phyloP scores from a whole-genome alignment of 805 yeast genomes.

The Candida maris region DNA sequence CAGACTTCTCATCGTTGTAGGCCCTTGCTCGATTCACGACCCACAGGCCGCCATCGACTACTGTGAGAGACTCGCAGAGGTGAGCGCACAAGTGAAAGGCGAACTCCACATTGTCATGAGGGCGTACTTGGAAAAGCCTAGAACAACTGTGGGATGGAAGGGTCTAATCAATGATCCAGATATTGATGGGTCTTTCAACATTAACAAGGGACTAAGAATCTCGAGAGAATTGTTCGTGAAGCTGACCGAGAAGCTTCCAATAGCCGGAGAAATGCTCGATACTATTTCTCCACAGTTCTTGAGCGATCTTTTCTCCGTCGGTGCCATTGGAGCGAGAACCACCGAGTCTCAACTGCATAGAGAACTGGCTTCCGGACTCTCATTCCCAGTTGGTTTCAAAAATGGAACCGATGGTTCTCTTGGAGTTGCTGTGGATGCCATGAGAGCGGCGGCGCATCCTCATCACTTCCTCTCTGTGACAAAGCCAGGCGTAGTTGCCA shows the following conservation, averaged over 20 bases:
- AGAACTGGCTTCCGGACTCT: conserved; percentile 92
- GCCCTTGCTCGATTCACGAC: conserved; percentile 97
- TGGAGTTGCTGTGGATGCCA: conserved; percentile 93
- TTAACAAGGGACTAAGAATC: conserved; percentile 89
- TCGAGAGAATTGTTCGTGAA: conserved; percentile 83
- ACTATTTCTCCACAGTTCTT: conserved; percentile 96
- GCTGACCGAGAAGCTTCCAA: conserved; percentile 80
- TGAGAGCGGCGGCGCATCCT: conserved; percentile 85
- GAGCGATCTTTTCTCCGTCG: conserved; percentile 88
- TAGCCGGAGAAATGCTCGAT: conserved; percentile 97
- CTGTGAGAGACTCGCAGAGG: conserved; percentile 57
- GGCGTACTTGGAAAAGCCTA: conserved; percentile 96
- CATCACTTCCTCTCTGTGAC: conserved; percentile 95
- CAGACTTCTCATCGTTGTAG: conserved; percentile 82
- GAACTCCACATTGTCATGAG: conserved; percentile 91
- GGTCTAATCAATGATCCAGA: conserved; percentile 98
- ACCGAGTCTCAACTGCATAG: conserved; percentile 97
- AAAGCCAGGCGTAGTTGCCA: conserved; percentile 94
- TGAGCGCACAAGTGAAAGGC: conserved; percentile 59
- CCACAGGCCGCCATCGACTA: conserved; percentile 89
- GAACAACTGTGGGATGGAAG: conserved; percentile 99
- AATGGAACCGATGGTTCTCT: conserved; percentile 97
- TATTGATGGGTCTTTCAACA: conserved; percentile 86
- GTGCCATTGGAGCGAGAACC: conserved; percentile 99
- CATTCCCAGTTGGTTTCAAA: conserved; percentile 98